Percentiles rank a stretch among this genome's conserved stretches.
Conservation (phyloP, 345 rosid species). For the Acer yangbiense region DNA sequence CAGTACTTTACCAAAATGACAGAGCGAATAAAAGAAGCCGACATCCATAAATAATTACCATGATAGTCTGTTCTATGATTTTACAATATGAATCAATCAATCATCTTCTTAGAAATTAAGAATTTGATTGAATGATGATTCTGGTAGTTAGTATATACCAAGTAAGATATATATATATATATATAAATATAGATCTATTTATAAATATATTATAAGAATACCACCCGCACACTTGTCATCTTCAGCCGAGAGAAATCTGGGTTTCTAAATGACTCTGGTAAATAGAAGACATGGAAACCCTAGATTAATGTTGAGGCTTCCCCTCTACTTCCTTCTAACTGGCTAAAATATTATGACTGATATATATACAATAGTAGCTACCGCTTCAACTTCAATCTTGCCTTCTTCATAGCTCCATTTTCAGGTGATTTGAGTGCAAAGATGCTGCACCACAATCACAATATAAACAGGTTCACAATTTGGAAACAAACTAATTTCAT, state of each 20-base stretch:
- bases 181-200: not conserved
- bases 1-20: not conserved
- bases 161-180: slow-evolving; percentile 8
- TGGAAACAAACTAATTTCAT: not conserved
- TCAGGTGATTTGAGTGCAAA: slow-evolving; percentile 61
- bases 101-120: slow-evolving; percentile 25
- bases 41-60: slow-evolving; percentile 26
- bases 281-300: slow-evolving; percentile 38
- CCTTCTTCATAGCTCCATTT: slow-evolving; percentile 69
- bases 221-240: slow-evolving; percentile 26
- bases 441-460: slow-evolving; percentile 45
- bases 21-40: not conserved
- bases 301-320: slow-evolving; percentile 33
- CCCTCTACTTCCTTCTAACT: slow-evolving; percentile 35
- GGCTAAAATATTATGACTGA: slow-evolving; percentile 33
- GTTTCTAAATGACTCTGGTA: slow-evolving; percentile 28
- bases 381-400: slow-evolving; percentile 26
- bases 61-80: slow-evolving; percentile 16
- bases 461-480: not conserved
- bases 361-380: slow-evolving; percentile 45
- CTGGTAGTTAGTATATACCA: slow-evolving; percentile 32
- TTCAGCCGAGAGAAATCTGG: slow-evolving; percentile 28
- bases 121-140: slow-evolving; percentile 33
- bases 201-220: slow-evolving; percentile 19
- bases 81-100: slow-evolving; percentile 42